A percentile compares a stretch with the other conserved stretches of the same genome.
These are phyloP conservation scores for Kockovaella imperatae DNA, from an alignment of 768 basidiomycete genomes.

Conservation along the genomic window DNA sequence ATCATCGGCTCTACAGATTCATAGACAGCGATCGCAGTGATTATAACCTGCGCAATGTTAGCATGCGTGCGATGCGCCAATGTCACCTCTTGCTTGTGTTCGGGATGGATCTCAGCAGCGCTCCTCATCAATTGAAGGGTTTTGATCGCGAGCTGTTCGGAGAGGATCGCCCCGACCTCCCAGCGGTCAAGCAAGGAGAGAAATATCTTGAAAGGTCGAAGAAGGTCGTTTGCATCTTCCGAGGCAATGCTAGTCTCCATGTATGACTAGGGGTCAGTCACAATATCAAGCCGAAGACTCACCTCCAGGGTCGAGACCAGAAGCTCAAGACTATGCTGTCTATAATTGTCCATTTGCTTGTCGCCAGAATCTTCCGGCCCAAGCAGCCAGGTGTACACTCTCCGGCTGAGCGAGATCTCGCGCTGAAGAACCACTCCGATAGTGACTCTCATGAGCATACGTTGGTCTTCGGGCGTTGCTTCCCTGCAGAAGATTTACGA, in stretches of 20 bases:
- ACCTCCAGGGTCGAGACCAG: slow-evolving; percentile 56
- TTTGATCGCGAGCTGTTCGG: slow-evolving; percentile 69
- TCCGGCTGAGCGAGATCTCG: slow-evolving; percentile 84
- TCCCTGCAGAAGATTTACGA: slow-evolving; percentile 8
- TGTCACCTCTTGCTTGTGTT: slow-evolving; percentile 52
- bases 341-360: slow-evolving; percentile 65
- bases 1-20: slow-evolving; percentile 71
- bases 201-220: slow-evolving; percentile 89
- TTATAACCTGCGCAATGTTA: slow-evolving; percentile 51
- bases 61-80: not conserved
- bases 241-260: not conserved
- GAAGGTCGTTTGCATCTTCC: slow-evolving; percentile 53
- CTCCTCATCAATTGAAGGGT: slow-evolving; percentile 61
- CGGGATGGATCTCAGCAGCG: no score
- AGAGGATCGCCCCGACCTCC: slow-evolving; percentile 80
- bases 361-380: slow-evolving; percentile 72
- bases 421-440: slow-evolving; percentile 81
- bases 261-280: not conserved
- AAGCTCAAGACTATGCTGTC: slow-evolving; percentile 61
- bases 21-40: slow-evolving; percentile 80
- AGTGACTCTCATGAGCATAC: slow-evolving; percentile 77
- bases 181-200: slow-evolving; percentile 92
- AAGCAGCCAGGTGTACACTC: slow-evolving; percentile 86
- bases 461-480: slow-evolving; percentile 61
- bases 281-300: not conserved